A percentile compares a stretch with the other conserved stretches of the same genome.
These are phyloP conservation scores for Warburgia ugandensis DNA, from an alignment of 164 flowering plant genomes.

Conservation along the genomic window DNA sequence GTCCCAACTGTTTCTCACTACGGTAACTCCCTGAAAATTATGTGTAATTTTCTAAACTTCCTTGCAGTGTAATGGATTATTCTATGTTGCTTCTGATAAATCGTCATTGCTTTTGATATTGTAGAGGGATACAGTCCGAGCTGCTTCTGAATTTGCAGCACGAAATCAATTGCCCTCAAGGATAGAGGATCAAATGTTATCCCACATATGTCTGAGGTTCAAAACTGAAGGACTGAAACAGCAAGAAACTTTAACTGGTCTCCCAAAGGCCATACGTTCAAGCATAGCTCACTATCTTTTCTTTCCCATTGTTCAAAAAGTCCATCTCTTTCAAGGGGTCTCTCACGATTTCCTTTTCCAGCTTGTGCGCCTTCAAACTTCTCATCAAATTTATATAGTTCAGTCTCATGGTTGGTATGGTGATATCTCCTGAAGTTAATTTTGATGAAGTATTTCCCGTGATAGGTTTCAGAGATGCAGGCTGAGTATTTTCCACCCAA, in stretches of 20 bases:
- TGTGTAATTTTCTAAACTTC: too few species aligned
- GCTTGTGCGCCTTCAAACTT: constrained; percentile 55
- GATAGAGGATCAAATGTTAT: constrained; percentile 75
- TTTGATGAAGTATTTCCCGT: too few species aligned
- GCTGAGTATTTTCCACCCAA: constrained; percentile 92
- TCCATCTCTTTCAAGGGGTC: constrained; percentile 70
- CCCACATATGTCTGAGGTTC: constrained; percentile 83
- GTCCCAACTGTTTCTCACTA: too few species aligned
- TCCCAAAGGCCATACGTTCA: constrained; percentile 88
- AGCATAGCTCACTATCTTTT: constrained; percentile 76
- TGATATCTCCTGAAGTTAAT: too few species aligned
- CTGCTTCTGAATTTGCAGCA: constrained; percentile 73
- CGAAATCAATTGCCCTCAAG: constrained; percentile 62
- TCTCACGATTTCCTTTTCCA: constrained; percentile 81
- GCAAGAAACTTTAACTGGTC: constrained; percentile 59
- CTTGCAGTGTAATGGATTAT: too few species aligned
- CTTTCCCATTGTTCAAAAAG: constrained; percentile 62
- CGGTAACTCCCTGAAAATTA: too few species aligned
- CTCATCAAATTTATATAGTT: too few species aligned
- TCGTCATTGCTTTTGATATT: too few species aligned
- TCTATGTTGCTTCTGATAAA: too few species aligned
- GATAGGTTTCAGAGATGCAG: constrained; percentile 80
- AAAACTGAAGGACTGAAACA: constrained; percentile 82
- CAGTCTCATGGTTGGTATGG: too few species aligned
- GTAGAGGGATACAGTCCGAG: constrained; percentile 71